These are phyloP conservation scores for Sphaerobolus stellatus DNA, from an alignment of 1,284 basidiomycete species.

Conservation along the genomic window DNA sequence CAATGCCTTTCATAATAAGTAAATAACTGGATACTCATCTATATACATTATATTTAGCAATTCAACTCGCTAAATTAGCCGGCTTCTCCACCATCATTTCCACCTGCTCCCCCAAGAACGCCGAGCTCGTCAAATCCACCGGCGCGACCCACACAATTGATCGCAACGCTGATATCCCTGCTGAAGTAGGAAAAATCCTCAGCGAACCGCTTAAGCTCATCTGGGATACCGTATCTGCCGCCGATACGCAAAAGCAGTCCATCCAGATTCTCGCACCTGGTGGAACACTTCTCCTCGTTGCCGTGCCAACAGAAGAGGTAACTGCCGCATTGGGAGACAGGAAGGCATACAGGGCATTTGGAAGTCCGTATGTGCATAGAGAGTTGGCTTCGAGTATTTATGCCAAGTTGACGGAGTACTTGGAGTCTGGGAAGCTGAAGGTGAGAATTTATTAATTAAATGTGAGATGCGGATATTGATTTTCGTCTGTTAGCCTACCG, in stretches of 20 bases:
- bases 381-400: constrained; percentile 26
- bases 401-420: constrained; percentile 28
- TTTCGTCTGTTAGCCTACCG: constrained; percentile 31
- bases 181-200: constrained; percentile 10
- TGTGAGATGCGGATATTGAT: background rate
- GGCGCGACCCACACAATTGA: constrained; percentile 18
- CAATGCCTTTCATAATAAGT: constrained; percentile 20
- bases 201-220: constrained; percentile 13
- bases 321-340: too few species aligned
- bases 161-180: background rate
- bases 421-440: constrained; percentile 37
- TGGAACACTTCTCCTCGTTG: background rate
- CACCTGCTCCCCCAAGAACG: constrained; percentile 15
- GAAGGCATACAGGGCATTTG: too few species aligned
- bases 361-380: background rate
- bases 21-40: background rate
- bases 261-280: background rate
- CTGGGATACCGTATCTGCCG: background rate
- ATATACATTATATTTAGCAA: constrained; percentile 2
- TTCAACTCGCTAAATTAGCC: constrained; percentile 19
- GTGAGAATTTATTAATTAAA: constrained; percentile 20
- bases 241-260: background rate
- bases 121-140: constrained; percentile 12
- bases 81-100: constrained; percentile 30
- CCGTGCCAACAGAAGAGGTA: too few species aligned